These are phyloP conservation scores for Massariosphaeria phaeospora DNA, from an alignment of 495 filamentous ascomycete genomes.

Conservation along the genomic window DNA sequence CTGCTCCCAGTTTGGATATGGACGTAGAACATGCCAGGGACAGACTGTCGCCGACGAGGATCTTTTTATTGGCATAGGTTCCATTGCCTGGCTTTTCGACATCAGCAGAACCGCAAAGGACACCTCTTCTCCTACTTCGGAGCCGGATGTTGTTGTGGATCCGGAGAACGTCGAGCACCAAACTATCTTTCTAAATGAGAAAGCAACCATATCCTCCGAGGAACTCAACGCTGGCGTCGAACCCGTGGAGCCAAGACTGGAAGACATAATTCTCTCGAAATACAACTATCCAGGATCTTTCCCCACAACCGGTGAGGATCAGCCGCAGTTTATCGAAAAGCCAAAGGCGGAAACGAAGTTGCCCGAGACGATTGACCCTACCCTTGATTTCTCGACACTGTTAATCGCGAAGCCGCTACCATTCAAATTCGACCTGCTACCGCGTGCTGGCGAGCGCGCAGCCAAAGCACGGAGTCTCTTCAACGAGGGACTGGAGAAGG, in stretches of 20 bases:
- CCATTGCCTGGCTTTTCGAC: slow-evolving; percentile 55
- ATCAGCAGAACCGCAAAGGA: slow-evolving; percentile 42
- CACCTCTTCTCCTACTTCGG: not conserved
- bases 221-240: slow-evolving; percentile 34
- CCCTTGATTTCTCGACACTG: slow-evolving; percentile 36
- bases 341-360: slow-evolving; percentile 23
- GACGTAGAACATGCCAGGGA: slow-evolving; percentile 56
- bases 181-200: slow-evolving; percentile 15
- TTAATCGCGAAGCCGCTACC: slow-evolving; percentile 38
- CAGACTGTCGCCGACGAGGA: slow-evolving; percentile 52
- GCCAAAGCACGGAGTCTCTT: slow-evolving; percentile 26
- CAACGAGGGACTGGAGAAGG: slow-evolving; percentile 20
- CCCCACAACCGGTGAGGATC: not conserved
- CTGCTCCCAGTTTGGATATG: slow-evolving; percentile 57
- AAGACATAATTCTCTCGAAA: slow-evolving; percentile 20
- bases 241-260: not conserved
- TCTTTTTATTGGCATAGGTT: slow-evolving; percentile 53
- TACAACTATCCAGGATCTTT: slow-evolving; percentile 20
- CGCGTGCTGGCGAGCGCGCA: slow-evolving; percentile 29
- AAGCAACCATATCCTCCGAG: slow-evolving; percentile 29
- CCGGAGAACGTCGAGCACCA: slow-evolving; percentile 14
- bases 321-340: not conserved
- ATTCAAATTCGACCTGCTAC: slow-evolving; percentile 34
- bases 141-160: slow-evolving; percentile 6
- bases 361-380: slow-evolving; percentile 28